These are phyloP conservation scores for Macaranga tanarius DNA, from an alignment of 441 rosid species.

Conservation along the genomic window DNA sequence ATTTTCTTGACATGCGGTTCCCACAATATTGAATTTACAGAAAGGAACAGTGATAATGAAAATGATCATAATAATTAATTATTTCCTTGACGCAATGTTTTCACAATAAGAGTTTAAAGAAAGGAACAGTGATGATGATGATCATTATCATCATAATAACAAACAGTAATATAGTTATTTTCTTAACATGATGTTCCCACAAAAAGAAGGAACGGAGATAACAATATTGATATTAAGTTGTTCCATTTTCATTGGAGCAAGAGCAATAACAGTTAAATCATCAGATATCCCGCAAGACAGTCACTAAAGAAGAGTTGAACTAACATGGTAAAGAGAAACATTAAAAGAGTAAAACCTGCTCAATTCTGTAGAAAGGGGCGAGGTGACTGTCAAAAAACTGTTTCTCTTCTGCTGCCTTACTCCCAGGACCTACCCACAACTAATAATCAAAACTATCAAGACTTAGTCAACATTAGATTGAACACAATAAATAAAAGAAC, in stretches of 20 bases:
- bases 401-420: conserved; percentile 91
- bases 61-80: too few species aligned
- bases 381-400: conserved; percentile 82
- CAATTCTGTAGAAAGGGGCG: conserved; percentile 94
- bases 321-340: not conserved
- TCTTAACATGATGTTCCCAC: too few species aligned
- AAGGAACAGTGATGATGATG: too few species aligned
- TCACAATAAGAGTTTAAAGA: too few species aligned
- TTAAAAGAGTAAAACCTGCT: conserved; percentile 61
- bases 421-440: conserved; percentile 97
- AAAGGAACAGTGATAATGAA: not conserved
- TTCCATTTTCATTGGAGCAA: too few species aligned
- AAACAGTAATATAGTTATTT: too few species aligned
- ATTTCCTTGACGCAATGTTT: too few species aligned
- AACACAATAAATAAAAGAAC: conserved; percentile 1
- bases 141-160: too few species aligned
- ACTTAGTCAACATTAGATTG: conserved; percentile 18
- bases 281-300: conserved; percentile 14
- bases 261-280: conserved; percentile 6
- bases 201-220: too few species aligned
- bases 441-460: conserved; percentile 37
- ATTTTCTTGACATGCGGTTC: too few species aligned
- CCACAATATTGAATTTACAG: too few species aligned
- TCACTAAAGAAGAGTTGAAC: conserved; percentile 11
- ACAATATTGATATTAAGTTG: too few species aligned